Evolutionary conservation across 805 yeast species (phyloP).

Genomic region (Candida caryicola): DNA sequence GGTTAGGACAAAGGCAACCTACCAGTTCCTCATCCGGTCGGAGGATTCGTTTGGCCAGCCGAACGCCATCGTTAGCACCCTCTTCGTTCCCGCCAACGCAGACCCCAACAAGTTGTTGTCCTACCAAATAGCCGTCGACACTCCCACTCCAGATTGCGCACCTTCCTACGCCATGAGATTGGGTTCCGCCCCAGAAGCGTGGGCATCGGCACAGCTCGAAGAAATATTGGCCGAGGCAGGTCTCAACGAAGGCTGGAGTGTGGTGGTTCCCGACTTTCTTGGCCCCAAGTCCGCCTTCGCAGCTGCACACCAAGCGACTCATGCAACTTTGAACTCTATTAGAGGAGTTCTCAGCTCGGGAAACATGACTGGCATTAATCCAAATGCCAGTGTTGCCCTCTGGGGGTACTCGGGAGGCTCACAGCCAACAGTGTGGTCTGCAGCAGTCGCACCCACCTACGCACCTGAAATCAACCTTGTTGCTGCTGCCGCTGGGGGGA

Average conservation of each 20-base stretch:
- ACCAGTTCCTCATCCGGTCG: constrained; percentile 13
- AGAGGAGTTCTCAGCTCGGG: constrained; percentile 15
- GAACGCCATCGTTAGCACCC: constrained; percentile 23
- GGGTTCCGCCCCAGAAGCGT: constrained; percentile 6
- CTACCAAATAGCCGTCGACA: constrained; percentile 29
- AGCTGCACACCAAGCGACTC: constrained; percentile 19
- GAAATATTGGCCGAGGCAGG: constrained; percentile 1
- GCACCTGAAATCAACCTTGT: constrained; percentile 21
- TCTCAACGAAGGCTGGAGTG: constrained; percentile 19
- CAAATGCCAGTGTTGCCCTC: constrained; percentile 14
- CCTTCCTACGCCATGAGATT: constrained; percentile 23
- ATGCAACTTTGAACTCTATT: constrained; percentile 18
- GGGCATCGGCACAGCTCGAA: neutral
- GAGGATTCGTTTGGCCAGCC: constrained; percentile 26
- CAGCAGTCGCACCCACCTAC: constrained; percentile 20
- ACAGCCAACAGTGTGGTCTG: constrained; percentile 24
- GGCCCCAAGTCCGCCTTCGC: constrained; percentile 19
- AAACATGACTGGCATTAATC: constrained; percentile 13
- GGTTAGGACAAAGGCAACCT: constrained; percentile 9
- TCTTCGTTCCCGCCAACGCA: constrained; percentile 29
- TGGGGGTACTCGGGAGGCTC: constrained; percentile 29
- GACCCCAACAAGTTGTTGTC: constrained; percentile 24
- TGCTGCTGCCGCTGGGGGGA: constrained; percentile 38
- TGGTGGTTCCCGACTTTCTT: constrained; percentile 20
- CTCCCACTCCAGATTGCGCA: constrained; percentile 25